These are phyloP conservation scores for Wakefieldia striispora DNA, from an alignment of 768 basidiomycete species.

Conservation along the genomic window DNA sequence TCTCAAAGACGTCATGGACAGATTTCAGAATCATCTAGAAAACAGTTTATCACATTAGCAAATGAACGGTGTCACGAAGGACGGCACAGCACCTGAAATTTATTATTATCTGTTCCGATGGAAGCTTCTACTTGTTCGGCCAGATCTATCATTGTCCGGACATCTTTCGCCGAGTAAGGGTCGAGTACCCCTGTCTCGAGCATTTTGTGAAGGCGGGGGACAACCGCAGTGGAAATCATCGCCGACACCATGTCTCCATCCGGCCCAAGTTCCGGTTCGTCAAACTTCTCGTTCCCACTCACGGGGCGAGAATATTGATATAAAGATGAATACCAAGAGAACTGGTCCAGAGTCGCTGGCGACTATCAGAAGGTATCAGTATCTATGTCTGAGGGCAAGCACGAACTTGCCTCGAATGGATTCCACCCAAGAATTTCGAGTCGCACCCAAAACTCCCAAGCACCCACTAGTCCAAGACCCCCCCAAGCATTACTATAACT, in stretches of 20 bases:
- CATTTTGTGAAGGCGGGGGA: slow-evolving; percentile 70
- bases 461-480: slow-evolving; percentile 79
- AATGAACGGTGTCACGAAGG: not conserved
- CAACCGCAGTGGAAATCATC: slow-evolving; percentile 82
- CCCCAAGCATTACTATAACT: slow-evolving; percentile 89
- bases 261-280: slow-evolving; percentile 63
- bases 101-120: slow-evolving; percentile 58
- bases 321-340: slow-evolving; percentile 78
- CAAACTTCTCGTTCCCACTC: slow-evolving; percentile 42
- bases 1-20: slow-evolving; percentile 49
- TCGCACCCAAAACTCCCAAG: slow-evolving; percentile 95
- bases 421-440: slow-evolving; percentile 88
- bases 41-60: not conserved
- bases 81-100: slow-evolving; percentile 52
- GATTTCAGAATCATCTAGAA: slow-evolving; percentile 58
- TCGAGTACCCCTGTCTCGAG: slow-evolving; percentile 82
- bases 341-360: slow-evolving; percentile 72
- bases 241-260: slow-evolving; percentile 87
- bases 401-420: slow-evolving; percentile 64
- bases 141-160: slow-evolving; percentile 66
- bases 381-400: not conserved
- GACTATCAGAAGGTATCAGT: slow-evolving; percentile 13
- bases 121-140: slow-evolving; percentile 79
- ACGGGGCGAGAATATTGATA: slow-evolving; percentile 66
- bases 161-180: slow-evolving; percentile 67